Conservation (phyloP, 352 stramenopile species). For the Phytophthora colocasiae region DNA sequence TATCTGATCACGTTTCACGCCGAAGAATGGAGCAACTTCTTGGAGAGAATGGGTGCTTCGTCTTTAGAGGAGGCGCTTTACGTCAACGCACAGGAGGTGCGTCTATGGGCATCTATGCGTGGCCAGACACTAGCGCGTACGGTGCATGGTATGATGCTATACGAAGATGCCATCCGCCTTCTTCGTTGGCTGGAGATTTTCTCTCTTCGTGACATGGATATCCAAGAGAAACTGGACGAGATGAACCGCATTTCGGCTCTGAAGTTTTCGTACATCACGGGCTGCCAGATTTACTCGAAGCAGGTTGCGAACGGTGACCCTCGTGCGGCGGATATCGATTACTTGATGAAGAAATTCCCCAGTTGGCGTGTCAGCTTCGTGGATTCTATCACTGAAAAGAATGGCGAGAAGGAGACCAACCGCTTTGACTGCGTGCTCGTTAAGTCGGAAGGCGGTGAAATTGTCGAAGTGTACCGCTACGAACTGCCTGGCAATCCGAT, state of each 20-base stretch:
- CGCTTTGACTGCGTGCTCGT: conserved; percentile 84
- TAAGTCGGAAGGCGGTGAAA: conserved; percentile 80
- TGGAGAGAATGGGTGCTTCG: conserved; percentile 79
- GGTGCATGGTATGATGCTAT: conserved; percentile 91
- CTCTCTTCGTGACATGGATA: conserved; percentile 61
- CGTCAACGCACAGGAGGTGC: conserved; percentile 73
- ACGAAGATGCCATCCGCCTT: conserved; percentile 88
- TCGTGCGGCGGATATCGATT: conserved; percentile 90
- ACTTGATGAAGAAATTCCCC: conserved; percentile 88
- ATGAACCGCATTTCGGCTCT: conserved; percentile 88
- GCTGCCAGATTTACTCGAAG: conserved; percentile 89
- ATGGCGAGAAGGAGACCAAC: conserved; percentile 40
- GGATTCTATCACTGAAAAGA: conserved; percentile 63
- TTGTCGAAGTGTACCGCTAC: conserved; percentile 90
- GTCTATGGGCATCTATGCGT: conserved; percentile 85
- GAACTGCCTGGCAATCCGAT: conserved; percentile 90
- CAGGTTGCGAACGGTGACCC: conserved; percentile 79
- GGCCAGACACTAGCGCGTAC: conserved; percentile 89
- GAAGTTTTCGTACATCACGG: conserved; percentile 91
- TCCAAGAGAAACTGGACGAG: conserved; percentile 76
- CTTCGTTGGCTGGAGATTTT: conserved; percentile 87
- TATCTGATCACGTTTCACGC: conserved; percentile 90
- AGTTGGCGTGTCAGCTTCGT: conserved; percentile 92
- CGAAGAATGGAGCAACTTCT: conserved; percentile 90
- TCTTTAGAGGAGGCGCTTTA: conserved; percentile 78